These are phyloP conservation scores for Inga leiocalycina DNA, from an alignment of 306 rosid species.

Conservation along the genomic window DNA sequence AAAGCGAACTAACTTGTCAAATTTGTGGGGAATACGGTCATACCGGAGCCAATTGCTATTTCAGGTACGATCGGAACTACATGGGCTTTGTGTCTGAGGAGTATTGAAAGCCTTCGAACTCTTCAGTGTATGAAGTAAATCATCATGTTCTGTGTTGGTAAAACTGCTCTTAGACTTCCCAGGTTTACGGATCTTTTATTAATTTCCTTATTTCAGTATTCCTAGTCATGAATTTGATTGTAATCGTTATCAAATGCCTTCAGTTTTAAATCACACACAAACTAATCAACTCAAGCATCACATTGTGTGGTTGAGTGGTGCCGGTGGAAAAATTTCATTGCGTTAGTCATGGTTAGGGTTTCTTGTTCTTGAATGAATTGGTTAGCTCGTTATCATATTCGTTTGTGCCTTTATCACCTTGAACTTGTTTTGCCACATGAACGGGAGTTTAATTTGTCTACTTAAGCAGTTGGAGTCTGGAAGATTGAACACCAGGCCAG, in stretches of 20 bases:
- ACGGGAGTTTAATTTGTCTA: neutral
- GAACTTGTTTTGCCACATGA: neutral
- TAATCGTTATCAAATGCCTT: neutral
- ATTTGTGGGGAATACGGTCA: neutral
- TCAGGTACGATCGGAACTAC: neutral
- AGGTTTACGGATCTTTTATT: neutral
- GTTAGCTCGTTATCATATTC: neutral
- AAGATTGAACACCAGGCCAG: neutral
- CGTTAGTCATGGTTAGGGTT: conserved; percentile 33
- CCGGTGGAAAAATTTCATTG: conserved; percentile 19
- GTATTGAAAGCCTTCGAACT: neutral
- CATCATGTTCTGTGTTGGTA: neutral
- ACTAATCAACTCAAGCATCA: conserved; percentile 6
- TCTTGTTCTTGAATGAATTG: neutral
- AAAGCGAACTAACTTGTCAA: neutral
- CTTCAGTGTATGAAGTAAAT: neutral
- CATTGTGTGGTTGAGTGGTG: neutral
- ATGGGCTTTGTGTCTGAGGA: neutral
- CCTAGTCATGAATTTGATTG: neutral
- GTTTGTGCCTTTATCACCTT: neutral
- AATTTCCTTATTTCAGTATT: neutral
- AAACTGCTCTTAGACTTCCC: neutral
- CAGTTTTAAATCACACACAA: neutral
- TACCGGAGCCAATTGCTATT: neutral
- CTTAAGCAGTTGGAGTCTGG: conserved; percentile 44